Conservation (phyloP, 306 rosid genomes). For the Styphnolobium japonicum region DNA sequence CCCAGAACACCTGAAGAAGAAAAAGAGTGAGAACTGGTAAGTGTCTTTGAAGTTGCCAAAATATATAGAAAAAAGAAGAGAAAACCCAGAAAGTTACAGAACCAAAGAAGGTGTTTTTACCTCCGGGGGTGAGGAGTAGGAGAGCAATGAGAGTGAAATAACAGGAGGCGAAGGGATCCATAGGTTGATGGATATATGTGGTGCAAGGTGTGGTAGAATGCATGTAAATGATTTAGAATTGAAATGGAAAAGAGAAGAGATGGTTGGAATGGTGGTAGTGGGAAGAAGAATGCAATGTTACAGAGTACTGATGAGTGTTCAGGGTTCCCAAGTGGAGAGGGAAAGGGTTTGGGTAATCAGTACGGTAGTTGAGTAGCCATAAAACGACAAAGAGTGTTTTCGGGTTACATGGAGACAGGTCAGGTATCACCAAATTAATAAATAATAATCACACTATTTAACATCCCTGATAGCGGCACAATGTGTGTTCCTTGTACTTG, state of each 20-base stretch:
- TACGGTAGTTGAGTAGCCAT: not conserved
- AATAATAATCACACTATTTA: too few relatives aligned
- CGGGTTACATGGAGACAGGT: not conserved
- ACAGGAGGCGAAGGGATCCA: slow-evolving; percentile 29
- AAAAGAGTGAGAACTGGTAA: not conserved
- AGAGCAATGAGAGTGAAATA: slow-evolving; percentile 31
- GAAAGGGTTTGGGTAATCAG: not conserved
- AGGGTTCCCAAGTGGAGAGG: not conserved
- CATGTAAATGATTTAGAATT: not conserved
- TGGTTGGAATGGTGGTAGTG: not conserved
- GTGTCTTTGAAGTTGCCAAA: too few relatives aligned
- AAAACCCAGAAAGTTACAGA: not conserved
- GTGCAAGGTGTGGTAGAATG: not conserved
- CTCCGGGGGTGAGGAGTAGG: slow-evolving; percentile 37
- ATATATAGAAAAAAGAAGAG: not conserved
- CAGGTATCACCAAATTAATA: too few relatives aligned
- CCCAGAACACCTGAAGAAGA: slow-evolving; percentile 40
- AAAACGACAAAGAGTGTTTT: slow-evolving; percentile 1
- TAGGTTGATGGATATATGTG: not conserved
- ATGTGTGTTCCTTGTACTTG: too few relatives aligned
- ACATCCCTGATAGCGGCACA: too few relatives aligned
- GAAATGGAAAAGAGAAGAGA: not conserved
- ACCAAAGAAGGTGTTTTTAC: slow-evolving; percentile 24
- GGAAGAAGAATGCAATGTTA: not conserved
- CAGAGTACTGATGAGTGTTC: not conserved